phyloP scores from a whole-genome alignment of 768 basidiomycete genomes.

The Mycena haematopus region DNA sequence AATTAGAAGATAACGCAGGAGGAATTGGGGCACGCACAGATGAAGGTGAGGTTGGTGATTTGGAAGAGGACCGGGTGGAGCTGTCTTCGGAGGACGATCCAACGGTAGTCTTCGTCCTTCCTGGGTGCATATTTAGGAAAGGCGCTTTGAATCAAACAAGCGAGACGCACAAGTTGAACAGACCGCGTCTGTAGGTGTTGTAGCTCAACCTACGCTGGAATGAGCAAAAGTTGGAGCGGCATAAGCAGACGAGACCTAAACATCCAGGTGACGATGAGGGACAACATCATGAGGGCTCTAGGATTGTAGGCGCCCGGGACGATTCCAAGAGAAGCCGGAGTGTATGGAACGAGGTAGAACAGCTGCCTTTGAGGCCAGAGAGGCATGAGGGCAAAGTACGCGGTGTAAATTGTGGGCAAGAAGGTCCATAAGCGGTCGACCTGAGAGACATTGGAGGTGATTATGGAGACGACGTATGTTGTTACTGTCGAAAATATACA shows the following conservation, averaged over 20 bases:
- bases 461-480: conserved; percentile 65
- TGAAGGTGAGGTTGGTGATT: conserved; percentile 71
- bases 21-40: conserved; percentile 48
- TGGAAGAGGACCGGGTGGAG: conserved; percentile 63
- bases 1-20: background rate
- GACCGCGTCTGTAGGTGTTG: conserved; percentile 84
- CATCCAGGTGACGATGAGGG: conserved; percentile 72
- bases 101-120: conserved; percentile 91
- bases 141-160: background rate
- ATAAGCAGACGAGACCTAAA: conserved; percentile 46
- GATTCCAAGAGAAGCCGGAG: conserved; percentile 55
- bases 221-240: conserved; percentile 20
- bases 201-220: conserved; percentile 54
- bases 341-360: conserved; percentile 57
- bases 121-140: conserved; percentile 42
- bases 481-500: conserved; percentile 53
- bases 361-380: conserved; percentile 53
- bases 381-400: conserved; percentile 82
- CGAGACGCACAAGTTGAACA: conserved; percentile 68
- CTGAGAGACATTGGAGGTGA: conserved; percentile 84
- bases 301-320: conserved; percentile 63
- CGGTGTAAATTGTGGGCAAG: conserved; percentile 81
- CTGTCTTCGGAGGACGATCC: conserved; percentile 74
- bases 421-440: conserved; percentile 87
- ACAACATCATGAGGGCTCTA: conserved; percentile 78